These are phyloP conservation scores for Lactifluus hygrophoroides DNA, from an alignment of 768 basidiomycete species.

Conservation along the genomic window DNA sequence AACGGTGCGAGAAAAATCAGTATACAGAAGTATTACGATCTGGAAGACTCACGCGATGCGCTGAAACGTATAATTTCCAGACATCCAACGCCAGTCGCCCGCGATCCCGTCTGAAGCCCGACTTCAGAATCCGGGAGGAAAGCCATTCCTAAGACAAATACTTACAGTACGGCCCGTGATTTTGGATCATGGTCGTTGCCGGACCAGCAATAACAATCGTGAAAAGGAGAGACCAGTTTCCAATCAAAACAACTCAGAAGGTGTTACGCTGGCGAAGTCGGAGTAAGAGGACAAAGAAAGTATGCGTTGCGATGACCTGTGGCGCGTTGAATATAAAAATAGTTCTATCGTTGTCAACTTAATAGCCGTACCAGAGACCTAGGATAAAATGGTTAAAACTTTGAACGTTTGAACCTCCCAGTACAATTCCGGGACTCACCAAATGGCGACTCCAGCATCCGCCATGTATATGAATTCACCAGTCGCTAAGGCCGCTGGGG, in stretches of 20 bases:
- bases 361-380: conserved; percentile 14
- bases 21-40: not conserved
- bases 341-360: not conserved
- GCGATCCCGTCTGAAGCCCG: conserved; percentile 36
- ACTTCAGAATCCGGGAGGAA: not conserved
- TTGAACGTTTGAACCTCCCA: not conserved
- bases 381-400: not conserved
- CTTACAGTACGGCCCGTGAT: conserved; percentile 43
- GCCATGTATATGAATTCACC: conserved; percentile 38
- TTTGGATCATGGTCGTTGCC: conserved; percentile 27
- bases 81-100: conserved; percentile 51
- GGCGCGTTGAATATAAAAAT: not conserved
- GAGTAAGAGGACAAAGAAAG: conserved; percentile 42
- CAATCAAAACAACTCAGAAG: conserved; percentile 33
- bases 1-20: not conserved
- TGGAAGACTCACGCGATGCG: conserved; percentile 36
- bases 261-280: conserved; percentile 29
- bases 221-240: conserved; percentile 38
- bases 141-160: not conserved
- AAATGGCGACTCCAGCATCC: conserved; percentile 40
- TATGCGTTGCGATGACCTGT: conserved; percentile 41
- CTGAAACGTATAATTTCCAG: conserved; percentile 33
- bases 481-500: too few species aligned
- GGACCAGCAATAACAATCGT: conserved; percentile 42
- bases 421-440: conserved; percentile 28